These are phyloP conservation scores for Golubevia sp. DNA, from an alignment of 1,284 basidiomycete species.

Conservation along the genomic window DNA sequence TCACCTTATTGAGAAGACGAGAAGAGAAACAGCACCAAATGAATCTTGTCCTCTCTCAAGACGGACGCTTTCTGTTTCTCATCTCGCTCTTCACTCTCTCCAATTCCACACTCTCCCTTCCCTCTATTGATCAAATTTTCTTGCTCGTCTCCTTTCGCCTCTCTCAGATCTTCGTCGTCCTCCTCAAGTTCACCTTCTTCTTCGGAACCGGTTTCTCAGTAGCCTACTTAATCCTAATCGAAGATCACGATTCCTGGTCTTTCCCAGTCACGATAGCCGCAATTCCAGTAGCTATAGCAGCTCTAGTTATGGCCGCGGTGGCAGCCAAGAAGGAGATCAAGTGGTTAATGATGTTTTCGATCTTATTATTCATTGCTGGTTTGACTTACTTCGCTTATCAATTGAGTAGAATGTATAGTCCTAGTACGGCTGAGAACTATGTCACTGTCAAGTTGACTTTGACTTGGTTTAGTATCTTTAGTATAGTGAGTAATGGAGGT, in stretches of 20 bases:
- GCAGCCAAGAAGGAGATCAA: slow-evolving; percentile 35
- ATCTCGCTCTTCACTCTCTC: too few species aligned
- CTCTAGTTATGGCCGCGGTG: slow-evolving; percentile 34
- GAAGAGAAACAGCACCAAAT: too few species aligned
- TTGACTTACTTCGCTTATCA: slow-evolving; percentile 29
- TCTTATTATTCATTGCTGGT: slow-evolving; percentile 32
- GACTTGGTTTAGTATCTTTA: slow-evolving; percentile 40
- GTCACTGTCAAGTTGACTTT: slow-evolving; percentile 35
- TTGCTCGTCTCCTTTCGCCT: too few species aligned
- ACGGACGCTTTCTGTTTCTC: slow-evolving; percentile 23
- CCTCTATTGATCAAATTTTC: too few species aligned
- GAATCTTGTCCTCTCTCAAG: too few species aligned
- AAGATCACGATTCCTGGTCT: slow-evolving; percentile 28
- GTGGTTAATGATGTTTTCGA: slow-evolving; percentile 34
- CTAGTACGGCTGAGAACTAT: slow-evolving; percentile 27
- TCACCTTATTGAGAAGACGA: too few species aligned
- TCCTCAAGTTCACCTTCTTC: slow-evolving; percentile 50
- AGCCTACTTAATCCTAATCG: slow-evolving; percentile 46
- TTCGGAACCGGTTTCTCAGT: slow-evolving; percentile 36
- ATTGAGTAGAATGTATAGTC: slow-evolving; percentile 26
- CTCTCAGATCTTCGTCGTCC: slow-evolving; percentile 30
- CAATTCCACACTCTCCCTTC: background rate
- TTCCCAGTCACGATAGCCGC: slow-evolving; percentile 46
- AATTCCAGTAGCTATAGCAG: slow-evolving; percentile 30
- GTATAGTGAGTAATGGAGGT: slow-evolving; percentile 13